Conservation (phyloP, 768 basidiomycete species). For the Mycena leptocephala region DNA sequence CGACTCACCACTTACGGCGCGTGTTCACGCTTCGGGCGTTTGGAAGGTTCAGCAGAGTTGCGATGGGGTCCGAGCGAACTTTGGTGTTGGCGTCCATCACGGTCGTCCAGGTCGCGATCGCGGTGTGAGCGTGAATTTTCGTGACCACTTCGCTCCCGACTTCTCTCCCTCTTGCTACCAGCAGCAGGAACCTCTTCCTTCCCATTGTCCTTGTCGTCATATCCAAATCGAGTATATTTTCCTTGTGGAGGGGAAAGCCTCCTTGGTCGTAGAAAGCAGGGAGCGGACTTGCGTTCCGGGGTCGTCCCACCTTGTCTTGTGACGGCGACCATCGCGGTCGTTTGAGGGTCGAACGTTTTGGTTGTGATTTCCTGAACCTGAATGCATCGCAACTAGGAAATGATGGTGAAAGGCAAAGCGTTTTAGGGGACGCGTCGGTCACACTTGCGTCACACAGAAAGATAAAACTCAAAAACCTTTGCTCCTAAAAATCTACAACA, state of each 20-base stretch:
- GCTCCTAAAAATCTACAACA: too few species aligned
- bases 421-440: not conserved
- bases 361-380: not conserved
- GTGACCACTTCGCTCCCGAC: not conserved
- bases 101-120: not conserved
- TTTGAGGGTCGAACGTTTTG: not conserved
- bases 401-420: not conserved
- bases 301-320: not conserved
- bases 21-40: constrained; percentile 11
- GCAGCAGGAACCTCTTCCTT: not conserved
- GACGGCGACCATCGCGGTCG: not conserved
- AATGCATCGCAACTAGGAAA: not conserved
- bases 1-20: constrained; percentile 22
- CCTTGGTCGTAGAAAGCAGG: not conserved
- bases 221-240: constrained; percentile 3
- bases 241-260: not conserved
- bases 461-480: not conserved
- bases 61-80: not conserved
- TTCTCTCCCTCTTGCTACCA: not conserved
- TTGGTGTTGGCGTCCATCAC: not conserved
- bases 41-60: constrained; percentile 1
- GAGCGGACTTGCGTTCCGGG: not conserved
- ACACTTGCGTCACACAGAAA: not conserved
- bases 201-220: not conserved
- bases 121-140: not conserved